Conservation (phyloP, 306 rosid species). For the Hippophae tibetana region DNA sequence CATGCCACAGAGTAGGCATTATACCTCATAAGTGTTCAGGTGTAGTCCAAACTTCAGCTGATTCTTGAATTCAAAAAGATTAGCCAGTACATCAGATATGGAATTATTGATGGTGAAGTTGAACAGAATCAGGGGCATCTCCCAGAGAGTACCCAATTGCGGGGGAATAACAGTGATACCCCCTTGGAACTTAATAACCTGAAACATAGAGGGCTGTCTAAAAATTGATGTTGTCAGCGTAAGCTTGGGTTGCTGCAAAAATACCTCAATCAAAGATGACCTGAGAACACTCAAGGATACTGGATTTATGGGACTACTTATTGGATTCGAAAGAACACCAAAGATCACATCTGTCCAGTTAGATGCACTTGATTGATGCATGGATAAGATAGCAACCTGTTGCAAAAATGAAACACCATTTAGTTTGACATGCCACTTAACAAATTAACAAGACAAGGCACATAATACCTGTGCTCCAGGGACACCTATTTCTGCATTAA, state of each 20-base stretch:
- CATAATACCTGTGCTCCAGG: conserved; percentile 56
- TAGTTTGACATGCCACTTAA: conserved; percentile 18
- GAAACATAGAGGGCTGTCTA: conserved; percentile 59
- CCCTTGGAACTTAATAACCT: conserved; percentile 65
- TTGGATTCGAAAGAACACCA: conserved; percentile 71
- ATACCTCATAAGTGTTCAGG: conserved; percentile 66
- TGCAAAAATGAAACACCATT: conserved; percentile 9
- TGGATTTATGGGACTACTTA: conserved; percentile 46
- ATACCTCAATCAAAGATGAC: conserved; percentile 60
- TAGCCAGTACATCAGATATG: conserved; percentile 47
- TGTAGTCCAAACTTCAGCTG: conserved; percentile 59
- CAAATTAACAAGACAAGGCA: background rate
- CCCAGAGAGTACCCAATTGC: conserved; percentile 56
- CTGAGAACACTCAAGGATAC: conserved; percentile 64
- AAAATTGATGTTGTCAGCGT: conserved; percentile 56
- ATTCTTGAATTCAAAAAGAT: conserved; percentile 45
- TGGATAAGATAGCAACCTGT: conserved; percentile 76
- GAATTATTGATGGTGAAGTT: conserved; percentile 76
- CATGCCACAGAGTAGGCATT: conserved; percentile 10
- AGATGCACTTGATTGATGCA: conserved; percentile 48
- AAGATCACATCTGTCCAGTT: conserved; percentile 58
- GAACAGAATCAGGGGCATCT: conserved; percentile 58
- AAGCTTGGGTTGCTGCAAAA: conserved; percentile 63
- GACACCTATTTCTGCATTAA: conserved; percentile 61
- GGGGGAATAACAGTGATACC: conserved; percentile 69